Evolutionary conservation across 768 basidiomycete species (phyloP), one percentile per base, ranked within the genome.

Genomic region (Lactifluus rugatus): DNA sequence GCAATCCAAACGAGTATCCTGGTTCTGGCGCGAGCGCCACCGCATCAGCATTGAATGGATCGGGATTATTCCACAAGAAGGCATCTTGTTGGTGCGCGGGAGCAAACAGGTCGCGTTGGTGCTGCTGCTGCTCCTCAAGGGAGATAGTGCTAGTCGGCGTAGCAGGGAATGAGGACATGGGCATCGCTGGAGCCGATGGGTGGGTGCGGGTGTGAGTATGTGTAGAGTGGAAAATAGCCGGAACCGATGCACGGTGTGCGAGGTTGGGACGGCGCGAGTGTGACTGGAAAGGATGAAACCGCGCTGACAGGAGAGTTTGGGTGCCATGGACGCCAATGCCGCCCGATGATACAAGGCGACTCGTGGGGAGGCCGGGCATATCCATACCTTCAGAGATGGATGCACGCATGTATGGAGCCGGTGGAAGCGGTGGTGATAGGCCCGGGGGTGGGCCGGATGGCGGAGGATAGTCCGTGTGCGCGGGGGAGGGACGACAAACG

Each of bases 221-320:
- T 1, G 55, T 32, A 2, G 52, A 14, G 28, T 50, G 60, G 49
- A 62, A 61, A 11, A 61, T 34, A 2, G 60, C 52, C 5, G 62
- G 62, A 11, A 62, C 62, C 2, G 60, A 62, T 25, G 62, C 60
- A n/a, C 62, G 62, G 32, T 63, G 62, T 2, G 34, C 62, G 13
- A 63, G 48, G 39, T 54, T 58, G 9, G 63, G 61, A 32, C 61
- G 63, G 3, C 60, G 62, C 3, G 51, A 19, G 5, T 47, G 32
- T 10, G 54, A 21, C 19, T 54, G 59, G 53, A 61, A 60, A 11
- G 61, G 61, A 17, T 50, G 53, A 28, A 50, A 54, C 2, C 53
- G 61, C 39, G 48, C 36, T 8, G 60, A 34, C 8, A 48, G 52
- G 19, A 54, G 56, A 0, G 26, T 19, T 14, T 54, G 58, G 11